phyloP scores from a whole-genome alignment of 2,329 filamentous ascomycete species.

The Trichoderma simmonsii region DNA sequence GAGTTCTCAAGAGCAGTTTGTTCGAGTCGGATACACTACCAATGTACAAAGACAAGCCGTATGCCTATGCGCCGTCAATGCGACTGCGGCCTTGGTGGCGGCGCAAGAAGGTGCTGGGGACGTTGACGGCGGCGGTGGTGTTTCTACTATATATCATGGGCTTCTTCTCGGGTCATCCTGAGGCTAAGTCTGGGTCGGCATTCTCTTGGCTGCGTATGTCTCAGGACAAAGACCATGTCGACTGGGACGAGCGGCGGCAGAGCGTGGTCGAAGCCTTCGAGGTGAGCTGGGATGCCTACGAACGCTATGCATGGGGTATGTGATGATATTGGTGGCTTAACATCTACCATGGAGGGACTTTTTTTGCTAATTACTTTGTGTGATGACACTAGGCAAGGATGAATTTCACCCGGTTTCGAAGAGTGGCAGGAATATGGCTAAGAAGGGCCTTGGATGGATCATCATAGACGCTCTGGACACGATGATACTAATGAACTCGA shows the following conservation, averaged over 20 bases:
- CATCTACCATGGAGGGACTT: not conserved
- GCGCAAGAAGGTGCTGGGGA: conserved; percentile 58
- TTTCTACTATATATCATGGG: conserved; percentile 69
- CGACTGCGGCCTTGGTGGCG: conserved; percentile 59
- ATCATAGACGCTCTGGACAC: conserved; percentile 96
- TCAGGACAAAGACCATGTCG: conserved; percentile 44
- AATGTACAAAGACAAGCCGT: conserved; percentile 99
- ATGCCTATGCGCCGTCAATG: conserved; percentile 60
- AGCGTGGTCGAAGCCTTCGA: conserved; percentile 86
- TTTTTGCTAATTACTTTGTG: not conserved
- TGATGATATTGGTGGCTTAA: conserved; percentile 27
- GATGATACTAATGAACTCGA: conserved; percentile 97
- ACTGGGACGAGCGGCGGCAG: conserved; percentile 78
- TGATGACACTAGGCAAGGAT: conserved; percentile 60
- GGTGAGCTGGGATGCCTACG: conserved; percentile 89
- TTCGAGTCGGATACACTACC: conserved; percentile 61
- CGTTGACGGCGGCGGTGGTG: conserved; percentile 53
- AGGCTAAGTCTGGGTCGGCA: conserved; percentile 40
- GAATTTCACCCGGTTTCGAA: conserved; percentile 84
- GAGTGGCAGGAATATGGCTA: conserved; percentile 76
- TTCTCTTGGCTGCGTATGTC: conserved; percentile 60
- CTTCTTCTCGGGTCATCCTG: conserved; percentile 45
- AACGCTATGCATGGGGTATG: conserved; percentile 90
- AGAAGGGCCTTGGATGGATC: conserved; percentile 92
- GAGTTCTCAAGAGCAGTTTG: conserved; percentile 54